phyloP scores from a whole-genome alignment of 1,284 basidiomycete species.

The Cryptococcus sp. region DNA sequence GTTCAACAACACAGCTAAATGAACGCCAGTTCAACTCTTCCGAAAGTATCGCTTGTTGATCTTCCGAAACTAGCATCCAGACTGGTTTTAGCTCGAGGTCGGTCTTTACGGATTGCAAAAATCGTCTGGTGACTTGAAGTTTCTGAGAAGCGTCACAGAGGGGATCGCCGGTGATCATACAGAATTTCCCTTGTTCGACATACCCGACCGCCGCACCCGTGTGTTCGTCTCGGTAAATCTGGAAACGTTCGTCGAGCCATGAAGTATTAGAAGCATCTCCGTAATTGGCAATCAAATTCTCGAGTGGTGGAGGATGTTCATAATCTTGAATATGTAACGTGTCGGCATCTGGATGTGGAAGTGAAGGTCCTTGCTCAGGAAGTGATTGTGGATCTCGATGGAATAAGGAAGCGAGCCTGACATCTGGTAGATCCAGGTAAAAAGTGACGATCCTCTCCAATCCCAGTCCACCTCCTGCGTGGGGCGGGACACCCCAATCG shows the following conservation, averaged over 20 bases:
- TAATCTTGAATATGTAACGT: conserved; percentile 4
- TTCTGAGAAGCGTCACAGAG: conserved; percentile 53
- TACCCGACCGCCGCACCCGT: conserved; percentile 56
- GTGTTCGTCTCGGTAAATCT: conserved; percentile 53
- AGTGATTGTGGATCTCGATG: conserved; percentile 44
- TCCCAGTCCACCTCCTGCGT: conserved; percentile 52
- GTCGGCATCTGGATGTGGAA: conserved; percentile 25
- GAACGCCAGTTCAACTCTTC: conserved; percentile 54
- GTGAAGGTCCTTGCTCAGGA: conserved; percentile 15
- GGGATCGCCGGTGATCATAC: conserved; percentile 54
- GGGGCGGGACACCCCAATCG: conserved; percentile 51
- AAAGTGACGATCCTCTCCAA: conserved; percentile 51
- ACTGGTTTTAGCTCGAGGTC: conserved; percentile 53
- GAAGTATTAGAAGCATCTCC: conserved; percentile 58
- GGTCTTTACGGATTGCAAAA: conserved; percentile 46
- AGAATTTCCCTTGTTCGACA: conserved; percentile 46
- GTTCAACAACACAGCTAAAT: conserved; percentile 55
- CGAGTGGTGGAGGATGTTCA: conserved; percentile 27
- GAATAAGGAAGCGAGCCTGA: conserved; percentile 52
- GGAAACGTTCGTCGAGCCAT: conserved; percentile 57
- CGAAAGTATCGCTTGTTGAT: conserved; percentile 53
- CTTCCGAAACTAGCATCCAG: conserved; percentile 54
- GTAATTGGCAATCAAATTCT: conserved; percentile 55
- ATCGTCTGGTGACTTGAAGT: conserved; percentile 49
- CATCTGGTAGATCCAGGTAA: conserved; percentile 49